Conservation (phyloP, 129 eudicot genomes). For the Sambucus nigra region DNA sequence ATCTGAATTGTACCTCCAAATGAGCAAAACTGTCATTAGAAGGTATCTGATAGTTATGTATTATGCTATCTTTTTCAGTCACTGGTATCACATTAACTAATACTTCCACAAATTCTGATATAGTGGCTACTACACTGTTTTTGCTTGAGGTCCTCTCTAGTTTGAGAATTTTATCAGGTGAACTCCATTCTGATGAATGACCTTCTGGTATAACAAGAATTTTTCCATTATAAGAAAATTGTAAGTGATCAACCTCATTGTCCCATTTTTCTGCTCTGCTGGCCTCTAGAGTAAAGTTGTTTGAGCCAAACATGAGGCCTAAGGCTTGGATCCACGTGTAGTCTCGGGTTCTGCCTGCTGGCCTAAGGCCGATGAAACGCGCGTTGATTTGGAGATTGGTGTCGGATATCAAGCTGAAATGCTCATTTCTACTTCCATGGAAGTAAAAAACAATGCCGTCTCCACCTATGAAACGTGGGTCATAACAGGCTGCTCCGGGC, state of each 20-base stretch:
- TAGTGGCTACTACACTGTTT: conserved; percentile 28
- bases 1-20: conserved; percentile 45
- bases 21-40: conserved; percentile 40
- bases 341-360: conserved; percentile 45
- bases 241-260: conserved; percentile 30
- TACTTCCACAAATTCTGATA: conserved; percentile 34
- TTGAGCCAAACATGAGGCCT: conserved; percentile 36
- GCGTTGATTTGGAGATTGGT: conserved; percentile 45
- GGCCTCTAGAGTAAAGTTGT: conserved; percentile 44
- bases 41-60: conserved; percentile 50
- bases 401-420: conserved; percentile 42
- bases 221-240: conserved; percentile 24
- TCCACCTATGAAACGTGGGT: conserved; percentile 58
- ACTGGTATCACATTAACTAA: conserved; percentile 44
- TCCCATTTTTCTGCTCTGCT: conserved; percentile 34
- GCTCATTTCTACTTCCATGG: conserved; percentile 43
- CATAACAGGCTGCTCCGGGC: conserved; percentile 50
- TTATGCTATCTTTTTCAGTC: conserved; percentile 35
- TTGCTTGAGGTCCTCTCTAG: conserved; percentile 45
- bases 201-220: conserved; percentile 27
- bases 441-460: conserved; percentile 53
- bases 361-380: conserved; percentile 44
- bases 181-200: conserved; percentile 41
- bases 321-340: conserved; percentile 60
- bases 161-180: conserved; percentile 24